A percentile compares a stretch with the other conserved stretches of the same genome.
These are phyloP conservation scores for Ligustrum vulgare DNA, from an alignment of 257 asterid genomes.

Conservation along the genomic window DNA sequence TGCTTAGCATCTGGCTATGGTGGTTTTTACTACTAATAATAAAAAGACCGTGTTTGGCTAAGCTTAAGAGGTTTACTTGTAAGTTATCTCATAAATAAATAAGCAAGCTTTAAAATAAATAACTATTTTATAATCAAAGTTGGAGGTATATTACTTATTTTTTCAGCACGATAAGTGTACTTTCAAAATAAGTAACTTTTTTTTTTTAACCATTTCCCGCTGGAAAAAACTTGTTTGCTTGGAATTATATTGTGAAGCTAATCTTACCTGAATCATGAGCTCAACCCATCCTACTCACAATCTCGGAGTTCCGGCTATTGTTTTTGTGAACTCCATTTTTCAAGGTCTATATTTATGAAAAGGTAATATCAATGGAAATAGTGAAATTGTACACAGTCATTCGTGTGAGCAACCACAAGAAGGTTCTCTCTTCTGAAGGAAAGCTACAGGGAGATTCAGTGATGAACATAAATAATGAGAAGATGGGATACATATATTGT, in stretches of 20 bases:
- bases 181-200: neutral
- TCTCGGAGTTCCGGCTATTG: neutral
- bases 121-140: neutral
- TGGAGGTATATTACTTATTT: neutral
- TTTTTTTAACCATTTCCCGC: neutral
- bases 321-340: neutral
- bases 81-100: neutral
- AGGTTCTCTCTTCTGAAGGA: neutral
- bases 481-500: neutral
- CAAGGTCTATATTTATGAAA: neutral
- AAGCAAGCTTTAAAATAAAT: neutral
- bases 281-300: neutral
- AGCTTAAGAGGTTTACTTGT: neutral
- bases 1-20: conserved; percentile 10
- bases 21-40: neutral
- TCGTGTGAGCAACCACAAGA: conserved; percentile 1
- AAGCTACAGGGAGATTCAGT: neutral
- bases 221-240: conserved; percentile 3
- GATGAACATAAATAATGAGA: neutral
- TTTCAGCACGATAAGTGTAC: neutral
- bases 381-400: neutral
- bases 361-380: neutral
- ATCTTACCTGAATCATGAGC: neutral
- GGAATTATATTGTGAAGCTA: neutral
- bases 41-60: neutral